A percentile compares a stretch with the other conserved stretches of the same genome.
phyloP scores from a whole-genome alignment of 148 eudicot genomes.

The Fagopyrum tataricum region DNA sequence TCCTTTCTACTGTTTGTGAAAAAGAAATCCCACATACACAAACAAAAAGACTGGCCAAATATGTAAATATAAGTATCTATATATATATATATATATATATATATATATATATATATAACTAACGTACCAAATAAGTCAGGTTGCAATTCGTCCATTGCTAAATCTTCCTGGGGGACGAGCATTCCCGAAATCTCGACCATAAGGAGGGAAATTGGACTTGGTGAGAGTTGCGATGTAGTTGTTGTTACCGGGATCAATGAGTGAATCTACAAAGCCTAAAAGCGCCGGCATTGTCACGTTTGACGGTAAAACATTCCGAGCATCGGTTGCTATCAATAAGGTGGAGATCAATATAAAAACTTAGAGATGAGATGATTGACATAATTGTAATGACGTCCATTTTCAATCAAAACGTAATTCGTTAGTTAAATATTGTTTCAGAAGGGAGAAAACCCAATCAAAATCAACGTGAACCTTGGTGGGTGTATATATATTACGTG shows the following conservation, averaged over 20 bases:
- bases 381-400: no score
- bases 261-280: conserved; percentile 26
- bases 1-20: no score
- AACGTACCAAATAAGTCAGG: conserved; percentile 32
- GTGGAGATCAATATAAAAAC: neutral
- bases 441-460: no score
- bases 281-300: conserved; percentile 19
- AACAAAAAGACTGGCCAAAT: no score
- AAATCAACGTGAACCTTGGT: no score
- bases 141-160: conserved; percentile 20
- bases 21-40: no score
- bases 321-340: neutral
- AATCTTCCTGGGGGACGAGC: conserved; percentile 26
- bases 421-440: no score
- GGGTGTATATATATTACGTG: no score
- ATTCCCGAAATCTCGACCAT: conserved; percentile 23
- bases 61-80: no score
- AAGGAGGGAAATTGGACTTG: conserved; percentile 27
- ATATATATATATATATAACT: no score
- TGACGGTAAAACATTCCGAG: neutral
- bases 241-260: conserved; percentile 29
- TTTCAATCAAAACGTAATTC: no score
- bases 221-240: conserved; percentile 18
- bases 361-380: neutral
- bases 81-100: no score